Conservation (phyloP, 2,329 filamentous ascomycete genomes). For the Paracoccidioides brasiliensis region DNA sequence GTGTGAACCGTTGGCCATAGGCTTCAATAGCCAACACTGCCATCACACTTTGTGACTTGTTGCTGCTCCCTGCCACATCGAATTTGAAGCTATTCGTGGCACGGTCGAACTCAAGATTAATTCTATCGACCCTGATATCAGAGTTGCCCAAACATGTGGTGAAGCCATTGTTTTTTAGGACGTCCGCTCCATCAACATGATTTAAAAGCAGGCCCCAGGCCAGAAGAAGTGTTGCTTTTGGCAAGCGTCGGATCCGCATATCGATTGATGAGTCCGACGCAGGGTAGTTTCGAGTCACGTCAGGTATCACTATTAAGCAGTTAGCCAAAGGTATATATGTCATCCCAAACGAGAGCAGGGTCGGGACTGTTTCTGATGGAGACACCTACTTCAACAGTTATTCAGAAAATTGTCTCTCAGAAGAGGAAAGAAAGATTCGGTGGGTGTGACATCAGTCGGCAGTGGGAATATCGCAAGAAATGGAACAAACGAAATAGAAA, state of each 20-base stretch:
- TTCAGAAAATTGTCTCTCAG: background rate
- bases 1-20: conserved; percentile 69
- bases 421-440: background rate
- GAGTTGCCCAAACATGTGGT: conserved; percentile 49
- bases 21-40: conserved; percentile 64
- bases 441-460: background rate
- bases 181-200: conserved; percentile 48
- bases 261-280: conserved; percentile 1
- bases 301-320: background rate
- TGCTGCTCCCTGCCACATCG: conserved; percentile 67
- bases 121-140: conserved; percentile 56
- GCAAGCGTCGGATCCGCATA: conserved; percentile 17
- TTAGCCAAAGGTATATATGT: background rate
- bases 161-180: conserved; percentile 72
- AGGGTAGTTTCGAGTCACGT: background rate
- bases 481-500: background rate
- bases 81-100: conserved; percentile 61
- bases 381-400: background rate
- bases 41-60: conserved; percentile 62
- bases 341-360: too few relatives aligned
- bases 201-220: conserved; percentile 18
- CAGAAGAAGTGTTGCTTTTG: conserved; percentile 13
- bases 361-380: background rate
- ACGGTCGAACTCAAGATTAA: conserved; percentile 70
- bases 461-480: background rate